Evolutionary conservation across 805 yeast species (phyloP).

Genomic region (Candida pini): DNA sequence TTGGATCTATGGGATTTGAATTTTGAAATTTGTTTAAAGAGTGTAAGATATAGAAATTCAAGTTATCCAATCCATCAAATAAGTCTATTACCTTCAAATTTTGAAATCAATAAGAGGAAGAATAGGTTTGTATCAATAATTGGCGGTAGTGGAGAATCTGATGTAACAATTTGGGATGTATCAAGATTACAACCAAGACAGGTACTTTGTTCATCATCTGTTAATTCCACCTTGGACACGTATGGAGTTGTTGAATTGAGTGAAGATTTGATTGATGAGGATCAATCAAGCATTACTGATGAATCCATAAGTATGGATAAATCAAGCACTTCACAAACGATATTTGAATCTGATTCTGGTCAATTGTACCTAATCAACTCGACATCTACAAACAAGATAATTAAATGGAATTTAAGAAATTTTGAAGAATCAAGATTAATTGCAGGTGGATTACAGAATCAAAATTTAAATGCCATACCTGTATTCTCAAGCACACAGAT

Average conservation of each 20-base stretch:
- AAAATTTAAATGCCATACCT: constrained; percentile 9
- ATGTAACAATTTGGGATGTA: constrained; percentile 71
- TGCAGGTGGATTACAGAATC: constrained; percentile 11
- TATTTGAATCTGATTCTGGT: constrained; percentile 6
- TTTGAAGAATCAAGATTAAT: constrained; percentile 30
- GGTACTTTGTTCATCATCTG: constrained; percentile 21
- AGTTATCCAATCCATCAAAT: constrained; percentile 45
- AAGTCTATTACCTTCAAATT: constrained; percentile 35
- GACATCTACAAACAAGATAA: constrained; percentile 17
- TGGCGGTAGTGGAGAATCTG: constrained; percentile 61
- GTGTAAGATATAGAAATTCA: constrained; percentile 49
- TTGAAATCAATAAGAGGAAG: constrained; percentile 28
- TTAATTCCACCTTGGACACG: constrained; percentile 19
- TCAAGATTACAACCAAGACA: constrained; percentile 50
- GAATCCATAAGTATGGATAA: constrained; percentile 12
- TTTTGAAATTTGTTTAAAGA: constrained; percentile 52
- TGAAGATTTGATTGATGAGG: constrained; percentile 18
- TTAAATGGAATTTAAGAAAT: constrained; percentile 35
- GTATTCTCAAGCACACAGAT: constrained; percentile 29
- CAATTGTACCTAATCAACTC: constrained; percentile 13
- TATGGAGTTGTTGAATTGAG: constrained; percentile 21
- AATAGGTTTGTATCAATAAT: constrained; percentile 47
- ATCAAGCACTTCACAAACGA: constrained; percentile 21
- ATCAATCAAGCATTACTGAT: constrained; percentile 10
- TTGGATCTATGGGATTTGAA: constrained; percentile 79